Conservation (phyloP, 352 stramenopile species). For the Pythium dissimile region DNA sequence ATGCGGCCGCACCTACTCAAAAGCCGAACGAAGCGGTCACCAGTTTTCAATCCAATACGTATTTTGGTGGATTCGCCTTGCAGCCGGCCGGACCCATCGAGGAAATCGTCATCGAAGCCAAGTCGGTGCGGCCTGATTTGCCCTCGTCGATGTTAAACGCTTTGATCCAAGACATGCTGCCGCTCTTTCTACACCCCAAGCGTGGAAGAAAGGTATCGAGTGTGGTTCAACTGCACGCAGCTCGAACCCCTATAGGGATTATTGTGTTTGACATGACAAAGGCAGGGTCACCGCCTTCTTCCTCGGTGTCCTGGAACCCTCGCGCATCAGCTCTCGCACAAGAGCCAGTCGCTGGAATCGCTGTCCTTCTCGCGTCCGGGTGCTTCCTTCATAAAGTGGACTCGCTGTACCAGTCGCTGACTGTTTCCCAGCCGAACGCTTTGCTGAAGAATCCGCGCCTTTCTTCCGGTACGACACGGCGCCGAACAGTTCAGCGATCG, state of each 20-base stretch:
- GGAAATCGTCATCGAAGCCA: conserved; percentile 8
- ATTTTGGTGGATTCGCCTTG: too few relatives aligned
- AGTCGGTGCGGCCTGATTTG: neutral
- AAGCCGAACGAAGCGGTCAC: too few relatives aligned
- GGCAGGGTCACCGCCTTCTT: neutral
- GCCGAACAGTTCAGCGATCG: conserved; percentile 20
- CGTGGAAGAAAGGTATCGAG: neutral
- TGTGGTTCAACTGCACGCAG: neutral
- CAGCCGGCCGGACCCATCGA: neutral
- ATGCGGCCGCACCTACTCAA: too few relatives aligned
- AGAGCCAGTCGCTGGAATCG: conserved; percentile 21
- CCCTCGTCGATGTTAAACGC: neutral
- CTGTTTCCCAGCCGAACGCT: neutral
- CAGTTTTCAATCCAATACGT: too few relatives aligned
- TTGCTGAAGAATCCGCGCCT: neutral
- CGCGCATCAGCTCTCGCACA: conserved; percentile 25
- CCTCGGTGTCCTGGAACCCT: conserved; percentile 21
- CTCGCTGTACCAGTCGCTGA: conserved; percentile 5
- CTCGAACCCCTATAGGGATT: conserved; percentile 18
- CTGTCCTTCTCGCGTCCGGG: conserved; percentile 16
- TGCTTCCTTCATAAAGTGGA: neutral
- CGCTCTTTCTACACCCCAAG: neutral
- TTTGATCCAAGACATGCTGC: neutral
- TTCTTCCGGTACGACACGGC: conserved; percentile 1
- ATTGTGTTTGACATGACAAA: conserved; percentile 18